Conservation (phyloP, 352 stramenopile genomes). For the Globisporangium viniferum region DNA sequence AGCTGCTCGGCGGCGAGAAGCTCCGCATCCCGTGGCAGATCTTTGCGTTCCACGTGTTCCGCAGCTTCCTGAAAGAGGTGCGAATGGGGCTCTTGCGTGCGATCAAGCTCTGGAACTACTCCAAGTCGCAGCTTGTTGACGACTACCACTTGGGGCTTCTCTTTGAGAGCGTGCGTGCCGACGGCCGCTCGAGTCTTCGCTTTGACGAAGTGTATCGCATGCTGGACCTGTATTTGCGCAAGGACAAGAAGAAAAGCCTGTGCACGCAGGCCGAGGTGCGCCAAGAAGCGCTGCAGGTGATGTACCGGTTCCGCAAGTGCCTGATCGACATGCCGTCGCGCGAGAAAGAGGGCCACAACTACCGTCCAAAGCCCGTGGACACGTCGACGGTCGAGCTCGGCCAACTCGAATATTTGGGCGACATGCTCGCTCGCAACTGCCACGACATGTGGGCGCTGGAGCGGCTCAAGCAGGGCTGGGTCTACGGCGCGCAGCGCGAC, state of each 20-base stretch:
- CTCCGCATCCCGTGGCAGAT: conserved; percentile 73
- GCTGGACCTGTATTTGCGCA: conserved; percentile 79
- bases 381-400: conserved; percentile 71
- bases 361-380: conserved; percentile 81
- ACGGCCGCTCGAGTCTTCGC: conserved; percentile 70
- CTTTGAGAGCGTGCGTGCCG: conserved; percentile 70
- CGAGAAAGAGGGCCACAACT: conserved; percentile 88
- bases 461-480: conserved; percentile 82
- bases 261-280: conserved; percentile 73
- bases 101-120: conserved; percentile 83
- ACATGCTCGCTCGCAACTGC: conserved; percentile 80
- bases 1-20: conserved; percentile 83
- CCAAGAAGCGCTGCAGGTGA: conserved; percentile 77
- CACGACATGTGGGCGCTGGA: conserved; percentile 87
- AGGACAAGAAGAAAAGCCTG: conserved; percentile 67
- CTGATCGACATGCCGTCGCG: conserved; percentile 88
- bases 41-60: conserved; percentile 69
- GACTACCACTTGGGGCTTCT: conserved; percentile 82
- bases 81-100: conserved; percentile 66
- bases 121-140: conserved; percentile 70
- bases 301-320: conserved; percentile 87
- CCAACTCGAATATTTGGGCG: conserved; percentile 63
- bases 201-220: conserved; percentile 86
- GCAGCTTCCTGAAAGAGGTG: conserved; percentile 69
- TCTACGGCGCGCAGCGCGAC: conserved; percentile 65